Base-by-base conservation (phyloP, 768 basidiomycete species). In the Phanerochaete carnosa region DNA sequence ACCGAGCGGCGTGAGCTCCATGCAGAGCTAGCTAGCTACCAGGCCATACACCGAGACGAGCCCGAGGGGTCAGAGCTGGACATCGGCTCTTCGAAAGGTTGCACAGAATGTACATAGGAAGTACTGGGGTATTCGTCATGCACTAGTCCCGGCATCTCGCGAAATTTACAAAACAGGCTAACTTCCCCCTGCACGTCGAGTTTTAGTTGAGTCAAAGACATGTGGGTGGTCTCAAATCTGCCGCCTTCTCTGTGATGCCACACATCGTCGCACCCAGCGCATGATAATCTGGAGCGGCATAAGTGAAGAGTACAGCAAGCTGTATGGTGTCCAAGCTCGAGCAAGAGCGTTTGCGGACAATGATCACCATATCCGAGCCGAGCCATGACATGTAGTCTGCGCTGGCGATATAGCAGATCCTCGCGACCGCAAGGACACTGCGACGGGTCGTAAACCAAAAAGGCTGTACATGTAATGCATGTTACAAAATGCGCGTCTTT, bases 1-100 rank as follows among this genome's bases (percentile, higher is more conserved):
- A n/a, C n/a, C n/a, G n/a, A n/a, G n/a, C n/a, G n/a, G n/a, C n/a
- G n/a, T n/a, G n/a, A n/a, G n/a, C n/a, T n/a, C n/a, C n/a, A n/a
- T n/a, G n/a, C n/a, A n/a, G n/a, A n/a, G n/a, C n/a, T n/a, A n/a
- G n/a, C n/a, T n/a, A n/a, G n/a, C n/a, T n/a, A n/a, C n/a, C n/a
- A n/a, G n/a, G 66, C 84, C 85, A 0, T 84, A 77, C 39, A 83
- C 84, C 0, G 78, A 82, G 2, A 64, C 86, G 43, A 86, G 87
- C 55, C 78, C 87, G 9, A 70, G 80, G 46, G 80, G n/a, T n/a
- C 76, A 0, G 87, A 88, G 66, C 76, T 74, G 15, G 71, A 77
- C n/a, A n/a, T n/a, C n/a, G n/a, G 1, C 71, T 87, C 12, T 77
- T 85, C 55, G 64, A 75, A 16, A 70, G 72, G 11, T 68, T 86